Conservation (phyloP, 1,284 basidiomycete genomes). For the Rhodotorula glutinis region DNA sequence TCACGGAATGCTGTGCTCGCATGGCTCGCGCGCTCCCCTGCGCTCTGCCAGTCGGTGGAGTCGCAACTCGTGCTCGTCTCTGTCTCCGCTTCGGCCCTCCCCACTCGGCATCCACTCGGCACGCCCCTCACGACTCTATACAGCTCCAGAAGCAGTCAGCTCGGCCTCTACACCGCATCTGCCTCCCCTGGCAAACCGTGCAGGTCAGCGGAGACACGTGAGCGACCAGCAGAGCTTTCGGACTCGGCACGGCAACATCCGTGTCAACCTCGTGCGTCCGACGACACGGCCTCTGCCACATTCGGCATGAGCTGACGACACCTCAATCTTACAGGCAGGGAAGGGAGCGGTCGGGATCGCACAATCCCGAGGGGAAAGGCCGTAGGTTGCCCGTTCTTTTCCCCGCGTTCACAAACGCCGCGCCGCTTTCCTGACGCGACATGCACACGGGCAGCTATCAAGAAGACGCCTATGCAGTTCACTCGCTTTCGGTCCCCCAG, state of each 20-base stretch:
- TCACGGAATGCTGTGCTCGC: constrained; percentile 5
- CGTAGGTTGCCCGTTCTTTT: constrained; percentile 12
- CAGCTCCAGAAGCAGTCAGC: not conserved
- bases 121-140: not conserved
- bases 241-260: constrained; percentile 27
- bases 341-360: constrained; percentile 31
- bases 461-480: constrained; percentile 77
- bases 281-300: not conserved
- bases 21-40: not conserved
- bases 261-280: constrained; percentile 29
- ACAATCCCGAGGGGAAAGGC: constrained; percentile 36
- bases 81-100: not conserved
- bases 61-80: not conserved
- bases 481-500: constrained; percentile 67
- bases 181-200: too few relatives aligned
- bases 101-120: not conserved
- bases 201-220: not conserved
- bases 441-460: constrained; percentile 56
- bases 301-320: too few relatives aligned
- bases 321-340: constrained; percentile 9
- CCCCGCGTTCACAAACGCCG: not conserved
- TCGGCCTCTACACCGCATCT: not conserved
- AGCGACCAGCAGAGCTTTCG: constrained; percentile 30
- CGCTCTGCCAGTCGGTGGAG: not conserved
- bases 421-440: not conserved